Evolutionary conservation across 441 rosid genomes (phyloP), one percentile per base, ranked within the genome.

Genomic region (Eutrema salsugineum): DNA sequence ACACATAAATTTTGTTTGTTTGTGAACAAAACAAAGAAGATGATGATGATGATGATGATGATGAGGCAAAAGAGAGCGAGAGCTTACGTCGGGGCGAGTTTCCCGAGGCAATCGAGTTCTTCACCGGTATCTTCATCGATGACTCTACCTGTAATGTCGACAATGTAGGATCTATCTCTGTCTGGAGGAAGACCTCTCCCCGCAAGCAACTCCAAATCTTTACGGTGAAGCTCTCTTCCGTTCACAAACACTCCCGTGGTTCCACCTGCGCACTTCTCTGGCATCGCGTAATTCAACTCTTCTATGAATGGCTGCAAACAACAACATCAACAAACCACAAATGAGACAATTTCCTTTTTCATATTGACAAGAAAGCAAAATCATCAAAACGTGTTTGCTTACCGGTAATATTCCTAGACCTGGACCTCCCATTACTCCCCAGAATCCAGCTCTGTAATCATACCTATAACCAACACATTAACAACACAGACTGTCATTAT

Each of bases 1-100:
- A 14, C n/a, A 62, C 46, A 54, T 54, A 17, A 10, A 9, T 24
- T 50, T 49, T 42, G n/a, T 53, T 42, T 42, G 9, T 53, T 42
- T 50, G 15, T 10, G 4, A 54, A 64, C 16, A 47, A 11, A 35
- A 28, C 30, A 28, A 11, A 9, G 20, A 27, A 15, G 1, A 10
- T 1, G 38, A 38, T n/a, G 15, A n/a, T n/a, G n/a, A n/a, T n/a
- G n/a, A n/a, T n/a, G n/a, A n/a, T n/a, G n/a, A n/a, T n/a, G n/a
- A n/a, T n/a, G n/a, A n/a, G n/a, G n/a, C 27, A n/a, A 33, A 8
- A 46, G 32, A 14, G 27, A 14, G 48, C 8, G 9, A 4, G 38
- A 27, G 33, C 94, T 86, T 82, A 94, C 99, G 99, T 92, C 0
- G 99, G 99, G 61, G 99, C 99, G 11, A 94, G 97, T 80, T 83